phyloP scores from a whole-genome alignment of 176 grass and related monocot genomes.

The Tillandsia fasciculata region DNA sequence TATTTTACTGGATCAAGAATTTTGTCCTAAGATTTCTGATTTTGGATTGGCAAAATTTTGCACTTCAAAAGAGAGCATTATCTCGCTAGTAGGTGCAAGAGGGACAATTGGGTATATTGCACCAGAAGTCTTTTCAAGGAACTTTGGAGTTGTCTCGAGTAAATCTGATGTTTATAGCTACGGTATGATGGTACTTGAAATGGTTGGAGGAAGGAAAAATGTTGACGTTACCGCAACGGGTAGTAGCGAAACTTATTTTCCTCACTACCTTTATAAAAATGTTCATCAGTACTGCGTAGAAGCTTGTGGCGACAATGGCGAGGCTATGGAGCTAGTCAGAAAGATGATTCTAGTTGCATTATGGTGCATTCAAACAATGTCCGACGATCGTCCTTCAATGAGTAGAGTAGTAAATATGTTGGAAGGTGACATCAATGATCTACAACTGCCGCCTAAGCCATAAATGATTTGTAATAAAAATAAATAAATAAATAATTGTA shows the following conservation, averaged over 20 bases:
- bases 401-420: conserved; percentile 41
- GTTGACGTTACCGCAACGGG: not conserved
- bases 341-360: conserved; percentile 40
- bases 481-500: no score
- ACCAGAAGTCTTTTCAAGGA: conserved; percentile 32
- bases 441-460: conserved; percentile 26
- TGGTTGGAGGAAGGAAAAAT: conserved; percentile 32
- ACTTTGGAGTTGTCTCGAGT: conserved; percentile 27
- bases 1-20: conserved; percentile 8
- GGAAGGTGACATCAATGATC: conserved; percentile 15
- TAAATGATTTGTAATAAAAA: no score
- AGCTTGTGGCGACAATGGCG: conserved; percentile 24
- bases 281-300: conserved; percentile 19
- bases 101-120: conserved; percentile 40
- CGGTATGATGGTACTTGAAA: conserved; percentile 54
- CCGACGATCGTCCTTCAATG: conserved; percentile 37
- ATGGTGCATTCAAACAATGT: conserved; percentile 42
- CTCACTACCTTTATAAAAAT: conserved; percentile 31
- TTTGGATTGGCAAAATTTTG: conserved; percentile 6
- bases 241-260: conserved; percentile 32
- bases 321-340: conserved; percentile 25
- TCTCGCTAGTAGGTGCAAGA: conserved; percentile 29
- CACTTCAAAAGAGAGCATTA: conserved; percentile 19
- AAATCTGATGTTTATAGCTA: conserved; percentile 57
- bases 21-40: conserved; percentile 4